phyloP scores from a whole-genome alignment of 202 grass and related monocot species.

The Saccharum hybrid region DNA sequence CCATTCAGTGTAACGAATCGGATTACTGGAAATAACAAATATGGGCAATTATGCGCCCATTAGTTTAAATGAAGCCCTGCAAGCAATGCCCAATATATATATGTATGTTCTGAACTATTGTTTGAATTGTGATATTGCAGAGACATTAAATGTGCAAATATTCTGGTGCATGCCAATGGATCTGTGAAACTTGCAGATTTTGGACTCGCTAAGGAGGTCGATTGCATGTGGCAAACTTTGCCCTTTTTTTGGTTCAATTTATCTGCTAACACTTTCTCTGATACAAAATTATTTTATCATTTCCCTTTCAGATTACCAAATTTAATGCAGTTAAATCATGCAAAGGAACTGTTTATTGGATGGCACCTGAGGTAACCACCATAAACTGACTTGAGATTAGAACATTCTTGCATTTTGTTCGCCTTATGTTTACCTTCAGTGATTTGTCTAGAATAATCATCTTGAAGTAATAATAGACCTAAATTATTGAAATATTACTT shows the following conservation, averaged over 20 bases:
- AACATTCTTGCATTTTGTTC: conserved; percentile 35
- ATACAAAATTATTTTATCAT: conserved; percentile 24
- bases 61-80: conserved; percentile 11
- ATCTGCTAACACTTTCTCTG: conserved; percentile 35
- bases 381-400: conserved; percentile 29
- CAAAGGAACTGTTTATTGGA: conserved; percentile 98
- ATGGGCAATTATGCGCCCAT: neutral
- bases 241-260: conserved; percentile 14
- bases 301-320: conserved; percentile 73
- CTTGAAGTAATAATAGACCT: conserved; percentile 8
- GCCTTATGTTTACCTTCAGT: neutral
- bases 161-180: conserved; percentile 91
- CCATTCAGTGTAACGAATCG: neutral
- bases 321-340: conserved; percentile 76
- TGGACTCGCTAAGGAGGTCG: conserved; percentile 93
- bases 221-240: conserved; percentile 30
- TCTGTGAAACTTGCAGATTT: conserved; percentile 98
- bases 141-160: conserved; percentile 98
- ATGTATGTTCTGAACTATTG: conserved; percentile 9
- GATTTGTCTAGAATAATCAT: conserved; percentile 17
- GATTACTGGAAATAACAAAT: neutral
- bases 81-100: neutral
- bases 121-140: conserved; percentile 56
- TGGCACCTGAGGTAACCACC: conserved; percentile 86
- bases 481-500: conserved; percentile 19